Percentiles rank a stretch among this genome's conserved stretches.
Conservation (phyloP, 2,329 filamentous ascomycete species). For the Paraphaeosphaeria sporulosa region DNA sequence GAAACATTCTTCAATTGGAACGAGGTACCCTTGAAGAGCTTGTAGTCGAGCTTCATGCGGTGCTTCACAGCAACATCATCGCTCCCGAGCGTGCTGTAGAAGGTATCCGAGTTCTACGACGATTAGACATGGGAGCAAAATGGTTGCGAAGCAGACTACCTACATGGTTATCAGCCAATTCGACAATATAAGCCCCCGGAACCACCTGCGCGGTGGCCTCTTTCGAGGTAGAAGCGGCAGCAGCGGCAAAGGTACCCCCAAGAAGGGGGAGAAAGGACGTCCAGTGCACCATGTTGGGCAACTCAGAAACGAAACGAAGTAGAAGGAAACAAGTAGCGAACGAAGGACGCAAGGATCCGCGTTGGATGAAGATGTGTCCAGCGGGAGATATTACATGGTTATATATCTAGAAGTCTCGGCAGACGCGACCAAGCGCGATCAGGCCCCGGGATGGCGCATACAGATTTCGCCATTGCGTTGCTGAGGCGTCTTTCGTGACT, state of each 20-base stretch:
- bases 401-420: conserved; percentile 5
- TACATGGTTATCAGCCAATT: conserved; percentile 13
- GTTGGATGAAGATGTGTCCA: conserved; percentile 3
- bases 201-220: conserved; percentile 8
- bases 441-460: neutral
- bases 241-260: conserved; percentile 5
- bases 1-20: conserved; percentile 18
- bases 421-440: conserved; percentile 7
- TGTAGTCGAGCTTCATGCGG: conserved; percentile 17
- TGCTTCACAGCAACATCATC: conserved; percentile 15
- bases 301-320: neutral
- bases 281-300: conserved; percentile 13
- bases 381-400: neutral
- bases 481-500: conserved; percentile 2
- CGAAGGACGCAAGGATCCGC: conserved; percentile 9
- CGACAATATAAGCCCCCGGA: conserved; percentile 16
- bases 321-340: conserved; percentile 8
- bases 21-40: conserved; percentile 17
- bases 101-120: conserved; percentile 9
- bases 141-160: neutral
- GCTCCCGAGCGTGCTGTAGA: conserved; percentile 15
- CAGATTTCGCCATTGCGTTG: conserved; percentile 3
- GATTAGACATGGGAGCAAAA: neutral
- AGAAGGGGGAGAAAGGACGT: conserved; percentile 12
- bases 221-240: conserved; percentile 4